A percentile compares a stretch with the other conserved stretches of the same genome.
phyloP scores from a whole-genome alignment of 2,329 filamentous ascomycete genomes.

The Venturia oleaginea region DNA sequence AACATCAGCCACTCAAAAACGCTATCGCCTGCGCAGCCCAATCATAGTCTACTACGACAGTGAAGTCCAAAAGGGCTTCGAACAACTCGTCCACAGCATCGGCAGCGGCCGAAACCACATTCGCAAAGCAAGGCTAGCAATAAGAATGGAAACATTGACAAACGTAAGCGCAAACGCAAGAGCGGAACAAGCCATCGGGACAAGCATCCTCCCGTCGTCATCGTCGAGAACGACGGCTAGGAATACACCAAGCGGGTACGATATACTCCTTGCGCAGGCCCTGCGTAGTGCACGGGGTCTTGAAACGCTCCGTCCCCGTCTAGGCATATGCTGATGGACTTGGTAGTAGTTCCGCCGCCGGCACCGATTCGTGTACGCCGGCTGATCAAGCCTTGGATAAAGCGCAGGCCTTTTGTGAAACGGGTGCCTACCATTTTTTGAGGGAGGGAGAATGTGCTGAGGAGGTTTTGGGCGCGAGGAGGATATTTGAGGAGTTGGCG shows the following conservation, averaged over 20 bases:
- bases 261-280: constrained; percentile 1
- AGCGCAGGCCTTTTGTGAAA: constrained; percentile 74
- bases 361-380: constrained; percentile 35
- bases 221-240: neutral
- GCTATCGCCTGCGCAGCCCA: constrained; percentile 59
- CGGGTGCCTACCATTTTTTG: constrained; percentile 81
- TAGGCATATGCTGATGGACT: neutral
- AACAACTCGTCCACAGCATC: constrained; percentile 72
- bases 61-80: constrained; percentile 73
- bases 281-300: constrained; percentile 2
- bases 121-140: constrained; percentile 79
- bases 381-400: constrained; percentile 68
- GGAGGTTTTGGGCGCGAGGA: constrained; percentile 62
- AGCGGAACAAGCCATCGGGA: neutral
- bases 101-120: constrained; percentile 73
- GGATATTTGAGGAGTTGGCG: constrained; percentile 54
- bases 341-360: neutral
- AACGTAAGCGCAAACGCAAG: constrained; percentile 25
- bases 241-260: constrained; percentile 1
- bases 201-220: neutral
- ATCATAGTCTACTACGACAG: constrained; percentile 91
- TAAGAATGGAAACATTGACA: constrained; percentile 50
- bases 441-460: constrained; percentile 75
- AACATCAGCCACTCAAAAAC: constrained; percentile 34
- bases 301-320: neutral